Evolutionary conservation across 768 basidiomycete genomes (phyloP).

Genomic region (Tubosaeta brunneosetosa): DNA sequence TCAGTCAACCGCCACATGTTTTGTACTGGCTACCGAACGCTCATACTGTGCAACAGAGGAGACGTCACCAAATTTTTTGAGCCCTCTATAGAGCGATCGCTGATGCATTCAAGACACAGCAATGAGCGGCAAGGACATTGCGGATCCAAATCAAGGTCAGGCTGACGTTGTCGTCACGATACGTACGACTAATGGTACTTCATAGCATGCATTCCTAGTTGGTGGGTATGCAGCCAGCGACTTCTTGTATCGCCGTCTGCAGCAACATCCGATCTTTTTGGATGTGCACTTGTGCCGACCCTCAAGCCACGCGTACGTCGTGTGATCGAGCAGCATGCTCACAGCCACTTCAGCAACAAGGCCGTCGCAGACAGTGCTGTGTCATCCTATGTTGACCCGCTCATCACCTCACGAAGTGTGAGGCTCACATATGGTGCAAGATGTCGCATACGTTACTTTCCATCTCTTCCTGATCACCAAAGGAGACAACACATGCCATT

Average conservation of each 20-base stretch:
- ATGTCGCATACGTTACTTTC: too few relatives aligned
- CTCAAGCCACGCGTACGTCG: slow-evolving; percentile 43
- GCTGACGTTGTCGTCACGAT: neutral
- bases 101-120: slow-evolving; percentile 31
- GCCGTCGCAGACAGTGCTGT: slow-evolving; percentile 30
- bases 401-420: slow-evolving; percentile 17
- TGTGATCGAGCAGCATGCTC: neutral
- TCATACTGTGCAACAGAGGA: slow-evolving; percentile 16
- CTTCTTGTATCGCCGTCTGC: neutral
- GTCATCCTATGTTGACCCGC: too few relatives aligned
- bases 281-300: slow-evolving; percentile 43
- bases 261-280: slow-evolving; percentile 30
- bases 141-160: neutral
- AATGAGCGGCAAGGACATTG: too few relatives aligned
- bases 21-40: neutral
- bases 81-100: slow-evolving; percentile 35
- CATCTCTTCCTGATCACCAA: slow-evolving; percentile 22
- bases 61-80: slow-evolving; percentile 40
- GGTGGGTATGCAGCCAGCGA: slow-evolving; percentile 43
- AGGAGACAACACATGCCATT: slow-evolving; percentile 24
- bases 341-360: slow-evolving; percentile 30
- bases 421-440: too few relatives aligned
- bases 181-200: too few relatives aligned
- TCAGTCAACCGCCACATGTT: slow-evolving; percentile 10
- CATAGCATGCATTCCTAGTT: slow-evolving; percentile 40